Base-by-base conservation (phyloP, 2,329 filamentous ascomycete genomes). In the Trichoderma gracile region DNA sequence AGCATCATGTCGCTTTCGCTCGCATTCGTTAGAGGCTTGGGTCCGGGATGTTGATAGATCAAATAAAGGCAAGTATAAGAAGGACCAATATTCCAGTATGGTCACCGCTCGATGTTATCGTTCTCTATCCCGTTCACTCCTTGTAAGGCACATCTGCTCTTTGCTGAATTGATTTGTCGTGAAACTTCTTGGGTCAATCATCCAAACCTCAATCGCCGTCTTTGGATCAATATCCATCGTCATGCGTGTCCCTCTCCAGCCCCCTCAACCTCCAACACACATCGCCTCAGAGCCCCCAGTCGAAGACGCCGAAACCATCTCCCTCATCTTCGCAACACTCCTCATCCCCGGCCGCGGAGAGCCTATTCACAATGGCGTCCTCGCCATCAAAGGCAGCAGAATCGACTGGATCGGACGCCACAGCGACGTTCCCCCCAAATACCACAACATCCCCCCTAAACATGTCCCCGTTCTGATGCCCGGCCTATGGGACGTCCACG, bases 401-500 rank as follows among this genome's bases (percentile, higher is more conserved):
- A 79, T 79, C 64, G 74, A 71, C 42, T 79, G 77, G 77, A 71
- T 78, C 46, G 77, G 78, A 17, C 42, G 61, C 17, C 65, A 63
- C 47, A 12, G 23, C 25, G 38, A 63, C 19, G 54, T 63, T 1
- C 67, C 67, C 1, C 23, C 50, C 54, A 42, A 71, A 1, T 68
- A 72, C 25, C 56, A 68, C 43, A 53, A 69, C 15, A 46, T 79
- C 5, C 74, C 73, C 0, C 52, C 66, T 2, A 69, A 71, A 9
- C 78, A 77, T 69, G 78, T 83, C 15, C 76, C 77, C 0, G 76
- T 80, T 10, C 69, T 82, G 9, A 79, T 84, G 73, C 82, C 82
- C 0, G 82, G 82, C 2, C 75, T 85, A 23, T 84, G 82, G 81
- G 82, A 85, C 64, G 80, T 77, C 66, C 82, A 84, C 69, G 75